Base-by-base conservation (phyloP, 2,329 filamentous ascomycete genomes). In the Fusarium sp. region DNA sequence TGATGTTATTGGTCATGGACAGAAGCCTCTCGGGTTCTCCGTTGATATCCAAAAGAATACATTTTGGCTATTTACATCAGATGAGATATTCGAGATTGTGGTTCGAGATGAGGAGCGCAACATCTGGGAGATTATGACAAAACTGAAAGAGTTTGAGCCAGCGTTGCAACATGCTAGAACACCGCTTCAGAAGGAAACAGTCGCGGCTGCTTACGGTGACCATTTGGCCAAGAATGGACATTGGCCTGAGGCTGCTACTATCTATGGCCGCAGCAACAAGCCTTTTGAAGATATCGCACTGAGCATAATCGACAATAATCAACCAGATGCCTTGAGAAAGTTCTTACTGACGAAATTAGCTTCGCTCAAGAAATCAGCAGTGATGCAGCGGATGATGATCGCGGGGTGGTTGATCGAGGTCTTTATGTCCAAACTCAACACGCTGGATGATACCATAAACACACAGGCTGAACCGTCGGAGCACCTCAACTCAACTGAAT, bases 391-490 rank as follows among this genome's bases (percentile, higher is more conserved):
- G 65, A 92, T 93, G 72, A 97, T 99, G 94, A 91, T 98, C 73
- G 93, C 95, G 4, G 95, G 92, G 73, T 99, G 96, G 96, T 88
- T 99, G 46, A 87, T 98, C 15, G 96, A 99, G 81, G 88, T 98
- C 4, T 99, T 95, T 82, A 99, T 99, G 94, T 93, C 94, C 10
- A 98, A 97, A 82, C 87, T 99, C 45, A 98, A 99, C 79, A 92
- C 93, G 7, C 87, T 99, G 7, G 96, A 99, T 78, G 96, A 99
- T 81, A 95, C 93, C 6, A 95, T 98, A 72, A 92, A 95, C 42
- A 97, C 95, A 1, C 93, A 94, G 77, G 93, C 94, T 0, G 94
- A 97, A 79, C 83, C 95, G 27, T 88, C 90, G 2, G 93, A 94
- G 70, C 90, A 88, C 38, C 84, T 91, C 44, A 94, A 91, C 76